phyloP scores from a whole-genome alignment of 2,329 filamentous ascomycete genomes.

The Paecilomyces sp. region DNA sequence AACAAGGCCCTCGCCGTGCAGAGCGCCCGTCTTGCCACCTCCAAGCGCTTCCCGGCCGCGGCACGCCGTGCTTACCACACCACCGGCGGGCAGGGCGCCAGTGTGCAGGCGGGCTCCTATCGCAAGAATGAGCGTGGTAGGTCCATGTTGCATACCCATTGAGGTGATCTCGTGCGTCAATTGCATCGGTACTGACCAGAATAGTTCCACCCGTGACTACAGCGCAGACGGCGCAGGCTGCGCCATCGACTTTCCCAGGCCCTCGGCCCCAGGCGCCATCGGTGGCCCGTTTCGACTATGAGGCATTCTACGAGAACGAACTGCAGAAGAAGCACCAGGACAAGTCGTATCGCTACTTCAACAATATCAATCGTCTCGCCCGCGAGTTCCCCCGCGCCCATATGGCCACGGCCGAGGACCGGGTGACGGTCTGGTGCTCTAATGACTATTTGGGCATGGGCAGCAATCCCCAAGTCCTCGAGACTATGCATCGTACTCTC shows the following conservation, averaged over 20 bases:
- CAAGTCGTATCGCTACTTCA: constrained; percentile 99
- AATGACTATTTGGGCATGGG: constrained; percentile 99
- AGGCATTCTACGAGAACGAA: constrained; percentile 78
- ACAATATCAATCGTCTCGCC: constrained; percentile 98
- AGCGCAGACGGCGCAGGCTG: constrained; percentile 16
- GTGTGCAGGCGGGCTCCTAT: constrained; percentile 56
- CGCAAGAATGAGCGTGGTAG: constrained; percentile 46
- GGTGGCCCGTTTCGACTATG: constrained; percentile 72
- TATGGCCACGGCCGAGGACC: constrained; percentile 73
- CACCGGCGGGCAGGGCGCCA: constrained; percentile 67
- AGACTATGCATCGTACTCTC: constrained; percentile 88
- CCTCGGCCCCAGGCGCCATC: constrained; percentile 43
- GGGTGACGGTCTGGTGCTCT: constrained; percentile 96
- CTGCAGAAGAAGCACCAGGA: constrained; percentile 99
- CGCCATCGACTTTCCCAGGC: constrained; percentile 26
- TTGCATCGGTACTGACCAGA: constrained; percentile 17
- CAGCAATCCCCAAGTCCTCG: constrained; percentile 75
- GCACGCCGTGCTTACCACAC: constrained; percentile 59
- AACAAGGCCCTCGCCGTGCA: constrained; percentile 93
- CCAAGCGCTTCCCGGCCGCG: constrained; percentile 32
- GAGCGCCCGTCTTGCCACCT: constrained; percentile 35
- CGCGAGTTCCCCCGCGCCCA: constrained; percentile 95
- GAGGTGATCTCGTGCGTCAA: neutral
- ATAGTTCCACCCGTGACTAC: constrained; percentile 16
- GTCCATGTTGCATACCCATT: constrained; percentile 5